Base-by-base conservation (phyloP, 306 rosid species). In the Luffa aegyptiaca region DNA sequence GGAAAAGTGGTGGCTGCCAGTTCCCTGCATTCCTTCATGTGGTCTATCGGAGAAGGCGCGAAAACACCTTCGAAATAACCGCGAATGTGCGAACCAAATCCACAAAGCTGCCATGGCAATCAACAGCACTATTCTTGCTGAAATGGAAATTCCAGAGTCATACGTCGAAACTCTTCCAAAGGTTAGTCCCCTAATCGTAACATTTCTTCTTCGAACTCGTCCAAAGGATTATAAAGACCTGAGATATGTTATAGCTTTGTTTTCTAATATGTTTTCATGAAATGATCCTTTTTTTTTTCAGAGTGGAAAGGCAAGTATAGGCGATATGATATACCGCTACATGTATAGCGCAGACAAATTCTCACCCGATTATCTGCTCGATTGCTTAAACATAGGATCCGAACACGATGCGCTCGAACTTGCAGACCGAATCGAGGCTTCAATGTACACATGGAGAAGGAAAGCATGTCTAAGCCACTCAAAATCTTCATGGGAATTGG, bases 1-100 rank as follows among this genome's bases (percentile, higher is more conserved):
- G 74, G 99, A 93, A 82, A 96, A 96, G 80, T 96, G 99, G 99
- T 96, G 99, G 99, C 75, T 93, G 79, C 99, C 99, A 11, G 86
- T 91, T 70, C 99, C 99, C 42, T 96, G 98, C 84, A 90, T 93
- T 61, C 85, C 82, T 81, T 57, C 90, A 0, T 85, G 84, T 17
- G 99, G 99, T 74, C 89, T 96, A 68, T 87, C 96, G 42, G 93
- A 88, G 48, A 90, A 90, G 83, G 80, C 96, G 12, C 85, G 85
- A 62, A 96, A 90, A 85, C 94, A 90, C 18, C 86, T 96, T 81
- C 83, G 79, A 76, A 87, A 90, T 82, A 93, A 88, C 77, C 88
- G 97, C 33, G 96, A 96, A 66, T 89, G 93, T 35, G 88, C 92
- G 13, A 93, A 86, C 86, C 99, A 96, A 81, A 93, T 96, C 80